Base-by-base conservation (phyloP, 306 rosid genomes). In the Vachellia collinsii region DNA sequence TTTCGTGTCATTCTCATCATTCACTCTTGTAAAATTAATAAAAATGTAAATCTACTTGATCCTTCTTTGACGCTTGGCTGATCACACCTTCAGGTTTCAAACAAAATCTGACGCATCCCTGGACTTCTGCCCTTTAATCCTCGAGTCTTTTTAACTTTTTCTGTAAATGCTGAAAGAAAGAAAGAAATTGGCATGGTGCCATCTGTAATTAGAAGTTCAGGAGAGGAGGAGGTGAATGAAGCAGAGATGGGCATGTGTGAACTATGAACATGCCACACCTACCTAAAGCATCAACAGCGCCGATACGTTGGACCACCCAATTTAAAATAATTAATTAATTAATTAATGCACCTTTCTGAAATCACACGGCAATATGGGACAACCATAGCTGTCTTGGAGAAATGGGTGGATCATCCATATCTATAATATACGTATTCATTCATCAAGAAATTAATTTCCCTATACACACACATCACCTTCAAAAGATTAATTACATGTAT, bases 281-380 rank as follows among this genome's bases (percentile, higher is more conserved):
- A 39, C 48, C 69, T 4, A 47, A 70, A 38, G 37, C 69, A 51
- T 77, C 41, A 54, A 13, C n/a, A 7, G 41, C 68, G 29, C 17
- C 41, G 16, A 62, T 11, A 8, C 17, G 54, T 77, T 72, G 82
- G 79, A 82, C 79, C 82, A 48, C 22, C 58, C 22, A 43, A 64
- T 16, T 16, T 4, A 23, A 64, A 19, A 7, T 8, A 54, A 1
- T 10, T 58, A 20, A 3, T 70, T 71, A 41, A 41, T 20, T 59
- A 22, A 58, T 70, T 53, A 42, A 41, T 39, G 13, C 22, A 4
- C 42, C 69, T 46, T 10, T 14, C n/a, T 16, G 4, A 53, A 8
- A 16, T 78, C 36, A 41, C 13, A 17, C 59, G 38, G 66, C 74
- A 41, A 64, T 19, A 6, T 3, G 62, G 37, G 64, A 72, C 54